phyloP scores from a whole-genome alignment of 2,329 filamentous ascomycete genomes.

The Ascochyta viciae-villosae region DNA sequence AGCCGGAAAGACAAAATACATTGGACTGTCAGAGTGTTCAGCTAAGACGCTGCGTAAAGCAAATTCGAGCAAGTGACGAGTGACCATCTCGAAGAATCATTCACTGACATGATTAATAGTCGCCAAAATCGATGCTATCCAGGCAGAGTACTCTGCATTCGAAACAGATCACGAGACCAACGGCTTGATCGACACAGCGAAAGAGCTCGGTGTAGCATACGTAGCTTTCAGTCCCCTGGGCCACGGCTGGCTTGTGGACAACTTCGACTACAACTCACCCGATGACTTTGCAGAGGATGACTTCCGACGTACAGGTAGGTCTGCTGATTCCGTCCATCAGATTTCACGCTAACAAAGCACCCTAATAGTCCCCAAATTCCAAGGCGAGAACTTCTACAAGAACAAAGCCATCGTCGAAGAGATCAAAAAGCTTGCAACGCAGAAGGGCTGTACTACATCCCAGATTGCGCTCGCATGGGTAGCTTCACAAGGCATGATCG shows the following conservation, averaged over 20 bases:
- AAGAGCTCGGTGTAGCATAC: slow-evolving; percentile 47
- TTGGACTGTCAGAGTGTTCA: too few species aligned
- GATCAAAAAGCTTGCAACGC: slow-evolving; percentile 33
- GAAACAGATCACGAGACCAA: slow-evolving; percentile 39
- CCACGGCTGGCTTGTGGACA: slow-evolving; percentile 35
- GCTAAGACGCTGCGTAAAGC: too few species aligned
- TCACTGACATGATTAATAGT: too few species aligned
- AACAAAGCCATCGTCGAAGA: slow-evolving; percentile 39
- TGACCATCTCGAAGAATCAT: too few species aligned
- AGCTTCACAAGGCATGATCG: slow-evolving; percentile 53
- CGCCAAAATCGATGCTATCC: slow-evolving; percentile 51
- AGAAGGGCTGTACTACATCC: slow-evolving; percentile 61
- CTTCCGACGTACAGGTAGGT: slow-evolving; percentile 28
- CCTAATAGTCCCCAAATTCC: slow-evolving; percentile 49
- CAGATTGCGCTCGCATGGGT: slow-evolving; percentile 60
- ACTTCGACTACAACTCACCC: slow-evolving; percentile 36
- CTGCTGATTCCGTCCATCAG: too few species aligned
- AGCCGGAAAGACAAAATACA: too few species aligned
- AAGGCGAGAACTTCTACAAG: slow-evolving; percentile 44
- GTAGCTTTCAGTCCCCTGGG: slow-evolving; percentile 47
- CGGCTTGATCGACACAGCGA: slow-evolving; percentile 44
- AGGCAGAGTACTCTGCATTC: slow-evolving; percentile 60
- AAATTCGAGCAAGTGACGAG: too few species aligned
- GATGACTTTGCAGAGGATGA: slow-evolving; percentile 54
- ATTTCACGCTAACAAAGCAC: too few species aligned